These are phyloP conservation scores for Puccinia sorghi DNA, from an alignment of 1,284 basidiomycete species.

Conservation along the genomic window DNA sequence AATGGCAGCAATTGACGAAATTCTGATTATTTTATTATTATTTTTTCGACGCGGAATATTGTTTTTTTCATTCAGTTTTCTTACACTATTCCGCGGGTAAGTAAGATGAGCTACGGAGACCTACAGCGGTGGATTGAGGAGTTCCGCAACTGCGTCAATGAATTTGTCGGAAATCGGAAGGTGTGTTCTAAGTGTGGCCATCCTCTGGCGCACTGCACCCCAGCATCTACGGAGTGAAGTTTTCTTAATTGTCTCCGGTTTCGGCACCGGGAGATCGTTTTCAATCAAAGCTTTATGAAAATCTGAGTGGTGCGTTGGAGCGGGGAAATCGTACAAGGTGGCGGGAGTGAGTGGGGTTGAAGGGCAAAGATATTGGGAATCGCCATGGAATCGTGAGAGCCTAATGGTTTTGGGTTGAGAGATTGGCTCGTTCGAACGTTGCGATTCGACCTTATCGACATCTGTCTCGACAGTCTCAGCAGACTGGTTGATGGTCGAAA, in stretches of 20 bases:
- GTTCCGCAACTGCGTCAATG: constrained; percentile 51
- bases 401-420: neutral
- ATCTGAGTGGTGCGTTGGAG: neutral
- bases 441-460: neutral
- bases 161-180: constrained; percentile 26
- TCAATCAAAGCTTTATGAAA: neutral
- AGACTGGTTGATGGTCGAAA: neutral
- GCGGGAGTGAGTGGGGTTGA: neutral
- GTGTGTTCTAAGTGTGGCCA: neutral
- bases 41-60: constrained; percentile 55
- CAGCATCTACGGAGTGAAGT: neutral
- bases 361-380: neutral
- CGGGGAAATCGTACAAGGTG: neutral
- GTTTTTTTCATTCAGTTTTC: constrained; percentile 40
- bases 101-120: neutral
- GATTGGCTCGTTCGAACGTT: neutral
- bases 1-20: constrained; percentile 59
- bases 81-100: neutral
- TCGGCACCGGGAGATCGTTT: neutral
- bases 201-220: constrained; percentile 10
- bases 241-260: neutral
- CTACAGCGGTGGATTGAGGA: constrained; percentile 53
- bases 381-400: constrained; percentile 2
- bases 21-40: constrained; percentile 58
- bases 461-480: neutral